phyloP scores from a whole-genome alignment of 768 basidiomycete species.

The Tephrocybe sp. region DNA sequence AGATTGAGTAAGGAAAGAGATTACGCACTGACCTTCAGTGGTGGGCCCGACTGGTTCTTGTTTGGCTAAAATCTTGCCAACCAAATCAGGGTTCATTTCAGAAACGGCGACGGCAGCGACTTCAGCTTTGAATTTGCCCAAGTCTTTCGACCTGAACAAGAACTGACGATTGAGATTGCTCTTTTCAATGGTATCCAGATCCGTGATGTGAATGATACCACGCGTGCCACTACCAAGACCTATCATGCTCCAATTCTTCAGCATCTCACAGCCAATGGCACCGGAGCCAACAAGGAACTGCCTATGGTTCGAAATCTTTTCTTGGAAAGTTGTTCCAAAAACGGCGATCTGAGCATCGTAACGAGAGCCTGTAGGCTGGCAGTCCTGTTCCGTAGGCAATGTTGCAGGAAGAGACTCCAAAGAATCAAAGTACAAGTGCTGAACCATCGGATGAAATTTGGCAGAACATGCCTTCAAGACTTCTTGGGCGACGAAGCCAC shows the following conservation, averaged over 20 bases:
- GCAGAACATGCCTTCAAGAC: constrained; percentile 95
- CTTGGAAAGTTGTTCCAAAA: constrained; percentile 91
- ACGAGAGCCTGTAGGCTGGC: constrained; percentile 76
- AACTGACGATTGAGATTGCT: constrained; percentile 98
- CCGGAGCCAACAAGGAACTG: constrained; percentile 99
- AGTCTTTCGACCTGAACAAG: constrained; percentile 93
- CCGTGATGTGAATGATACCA: constrained; percentile 90
- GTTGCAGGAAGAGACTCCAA: constrained; percentile 85
- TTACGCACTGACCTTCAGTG: constrained; percentile 75
- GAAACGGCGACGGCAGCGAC: constrained; percentile 88
- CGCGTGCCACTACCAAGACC: constrained; percentile 81
- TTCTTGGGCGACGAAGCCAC: constrained; percentile 98
- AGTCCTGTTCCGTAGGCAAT: constrained; percentile 80
- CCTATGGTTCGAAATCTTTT: constrained; percentile 83
- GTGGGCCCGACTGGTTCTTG: constrained; percentile 93
- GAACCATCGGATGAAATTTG: constrained; percentile 96
- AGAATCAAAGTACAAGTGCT: constrained; percentile 96
- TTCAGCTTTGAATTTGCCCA: constrained; percentile 97
- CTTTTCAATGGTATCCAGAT: constrained; percentile 99
- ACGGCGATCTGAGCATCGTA: constrained; percentile 97
- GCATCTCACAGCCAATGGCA: constrained; percentile 99
- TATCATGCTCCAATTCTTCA: constrained; percentile 99
- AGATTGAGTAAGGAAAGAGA: not conserved
- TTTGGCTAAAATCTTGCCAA: constrained; percentile 81
- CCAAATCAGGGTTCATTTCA: constrained; percentile 94